Percentiles rank a stretch among this genome's conserved stretches.
phyloP scores from a whole-genome alignment of 2,329 filamentous ascomycete species.

The Magnaporthales sp. region DNA sequence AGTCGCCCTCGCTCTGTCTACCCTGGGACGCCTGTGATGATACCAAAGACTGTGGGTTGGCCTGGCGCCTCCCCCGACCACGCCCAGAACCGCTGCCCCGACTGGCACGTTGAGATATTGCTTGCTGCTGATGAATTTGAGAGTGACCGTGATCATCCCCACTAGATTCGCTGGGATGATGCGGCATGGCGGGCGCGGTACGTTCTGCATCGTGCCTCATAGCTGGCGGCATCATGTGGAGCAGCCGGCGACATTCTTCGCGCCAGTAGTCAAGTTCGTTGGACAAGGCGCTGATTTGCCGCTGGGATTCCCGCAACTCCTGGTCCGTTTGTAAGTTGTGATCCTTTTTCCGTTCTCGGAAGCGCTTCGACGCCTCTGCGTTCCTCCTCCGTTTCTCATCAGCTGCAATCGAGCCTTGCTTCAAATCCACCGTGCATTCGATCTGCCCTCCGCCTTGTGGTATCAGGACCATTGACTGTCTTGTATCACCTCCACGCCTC shows the following conservation, averaged over 20 bases:
- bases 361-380: slow-evolving; percentile 75
- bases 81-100: slow-evolving; percentile 15
- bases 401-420: slow-evolving; percentile 72
- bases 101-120: background rate
- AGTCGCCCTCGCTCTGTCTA: background rate
- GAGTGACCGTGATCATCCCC: slow-evolving; percentile 14
- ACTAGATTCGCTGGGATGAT: slow-evolving; percentile 14
- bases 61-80: slow-evolving; percentile 14
- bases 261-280: slow-evolving; percentile 65
- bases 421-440: slow-evolving; percentile 53
- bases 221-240: slow-evolving; percentile 53
- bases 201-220: slow-evolving; percentile 42
- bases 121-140: slow-evolving; percentile 7
- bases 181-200: slow-evolving; percentile 32
- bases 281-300: slow-evolving; percentile 58
- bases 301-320: slow-evolving; percentile 62
- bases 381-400: slow-evolving; percentile 83
- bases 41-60: slow-evolving; percentile 13
- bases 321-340: slow-evolving; percentile 39
- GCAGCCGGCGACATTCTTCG: slow-evolving; percentile 61
- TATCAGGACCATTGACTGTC: background rate
- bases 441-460: background rate
- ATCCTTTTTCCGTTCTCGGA: slow-evolving; percentile 74
- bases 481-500: background rate
- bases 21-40: slow-evolving; percentile 8